Percentiles rank a stretch among this genome's conserved stretches.
phyloP scores from a whole-genome alignment of 768 basidiomycete genomes.

The Mrakia hoshinonis region DNA sequence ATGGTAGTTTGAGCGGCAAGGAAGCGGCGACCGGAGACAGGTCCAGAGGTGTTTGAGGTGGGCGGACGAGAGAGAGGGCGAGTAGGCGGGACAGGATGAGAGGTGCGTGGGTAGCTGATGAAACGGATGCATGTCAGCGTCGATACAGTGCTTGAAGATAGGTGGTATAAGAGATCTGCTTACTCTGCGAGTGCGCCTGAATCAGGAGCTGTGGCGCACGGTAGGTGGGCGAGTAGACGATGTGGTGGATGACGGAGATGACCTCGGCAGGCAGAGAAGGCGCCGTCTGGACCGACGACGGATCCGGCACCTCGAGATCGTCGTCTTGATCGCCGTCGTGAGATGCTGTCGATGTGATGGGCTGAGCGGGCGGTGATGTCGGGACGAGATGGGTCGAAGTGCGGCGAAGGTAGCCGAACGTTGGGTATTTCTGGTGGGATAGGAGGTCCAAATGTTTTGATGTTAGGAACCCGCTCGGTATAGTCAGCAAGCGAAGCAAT shows the following conservation, averaged over 20 bases:
- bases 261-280: conserved; percentile 29
- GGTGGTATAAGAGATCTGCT: too few species aligned
- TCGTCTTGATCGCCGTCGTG: neutral
- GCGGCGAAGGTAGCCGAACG: conserved; percentile 3
- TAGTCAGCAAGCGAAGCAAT: neutral
- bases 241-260: conserved; percentile 50
- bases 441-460: too few species aligned
- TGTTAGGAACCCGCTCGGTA: too few species aligned
- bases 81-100: conserved; percentile 53
- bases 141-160: too few species aligned
- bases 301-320: conserved; percentile 17
- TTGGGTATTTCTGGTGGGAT: neutral
- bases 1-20: conserved; percentile 33
- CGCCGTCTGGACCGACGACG: neutral
- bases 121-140: conserved; percentile 1
- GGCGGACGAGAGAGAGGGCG: conserved; percentile 54
- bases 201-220: conserved; percentile 80
- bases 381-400: neutral
- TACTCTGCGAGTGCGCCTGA: conserved; percentile 57
- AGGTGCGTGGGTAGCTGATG: conserved; percentile 39
- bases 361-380: neutral
- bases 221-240: conserved; percentile 70
- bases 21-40: neutral
- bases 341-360: neutral
- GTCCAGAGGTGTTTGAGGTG: neutral